A percentile compares a stretch with the other conserved stretches of the same genome.
Conservation (phyloP, 768 basidiomycete species). For the Gymnopilus junonius region DNA sequence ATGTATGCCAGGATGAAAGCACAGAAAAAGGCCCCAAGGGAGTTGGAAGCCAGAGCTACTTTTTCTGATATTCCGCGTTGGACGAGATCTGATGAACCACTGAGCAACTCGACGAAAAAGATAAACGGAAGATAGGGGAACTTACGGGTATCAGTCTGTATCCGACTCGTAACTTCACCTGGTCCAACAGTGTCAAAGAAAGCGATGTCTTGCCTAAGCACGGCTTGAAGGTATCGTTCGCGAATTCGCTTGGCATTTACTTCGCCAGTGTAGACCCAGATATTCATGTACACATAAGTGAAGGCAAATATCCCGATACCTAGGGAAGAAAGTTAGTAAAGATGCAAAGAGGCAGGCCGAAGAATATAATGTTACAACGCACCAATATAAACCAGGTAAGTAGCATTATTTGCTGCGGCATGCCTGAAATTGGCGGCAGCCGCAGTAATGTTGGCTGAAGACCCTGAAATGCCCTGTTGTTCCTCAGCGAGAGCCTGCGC, state of each 20-base stretch:
- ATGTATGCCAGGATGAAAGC: conserved; percentile 80
- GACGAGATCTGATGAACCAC: conserved; percentile 62
- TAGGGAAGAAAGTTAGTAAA: conserved; percentile 23
- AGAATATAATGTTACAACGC: conserved; percentile 9
- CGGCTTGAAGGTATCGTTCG: conserved; percentile 77
- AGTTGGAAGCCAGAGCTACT: conserved; percentile 69
- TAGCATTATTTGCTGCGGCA: conserved; percentile 59
- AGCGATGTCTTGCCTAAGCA: conserved; percentile 85
- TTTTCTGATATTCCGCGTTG: conserved; percentile 94
- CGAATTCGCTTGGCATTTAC: conserved; percentile 82
- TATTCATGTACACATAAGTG: conserved; percentile 73
- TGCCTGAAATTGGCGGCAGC: conserved; percentile 53
- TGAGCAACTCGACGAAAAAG: too few species aligned
- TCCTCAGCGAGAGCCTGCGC: conserved; percentile 27
- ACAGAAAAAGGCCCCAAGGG: conserved; percentile 69
- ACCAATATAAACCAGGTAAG: conserved; percentile 73
- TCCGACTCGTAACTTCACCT: conserved; percentile 94
- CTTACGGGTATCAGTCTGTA: conserved; percentile 85
- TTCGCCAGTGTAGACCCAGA: conserved; percentile 82
- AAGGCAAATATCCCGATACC: conserved; percentile 77
- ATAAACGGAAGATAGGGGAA: conserved; percentile 1
- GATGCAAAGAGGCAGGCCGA: conserved; percentile 9
- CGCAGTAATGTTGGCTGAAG: conserved; percentile 31
- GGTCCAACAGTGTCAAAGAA: conserved; percentile 93
- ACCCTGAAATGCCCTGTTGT: conserved; percentile 3